Base-by-base conservation (phyloP, 2,329 filamentous ascomycete genomes). In the Camptophora hylomeconis region DNA sequence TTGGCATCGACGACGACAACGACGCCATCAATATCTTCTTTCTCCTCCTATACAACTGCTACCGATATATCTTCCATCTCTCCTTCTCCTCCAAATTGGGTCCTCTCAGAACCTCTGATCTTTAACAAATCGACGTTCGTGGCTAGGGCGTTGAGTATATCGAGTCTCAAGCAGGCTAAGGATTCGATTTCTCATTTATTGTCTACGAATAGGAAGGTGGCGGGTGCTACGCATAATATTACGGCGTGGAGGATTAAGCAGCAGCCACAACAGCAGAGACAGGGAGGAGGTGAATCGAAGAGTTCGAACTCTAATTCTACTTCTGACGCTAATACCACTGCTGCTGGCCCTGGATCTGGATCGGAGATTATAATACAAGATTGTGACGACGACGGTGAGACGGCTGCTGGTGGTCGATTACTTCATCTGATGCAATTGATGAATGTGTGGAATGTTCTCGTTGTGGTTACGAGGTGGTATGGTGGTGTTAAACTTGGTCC, bases 361-460 rank as follows among this genome's bases (percentile, higher is more conserved):
- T n/a, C n/a, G n/a, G 65, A 61, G 32, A 67, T 65, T 28, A 59
- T 60, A 16, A 83, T 76, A 42, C 86, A 95, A 53, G 89, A 98
- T 55, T 94, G 78, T 49, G 81, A 98, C 46, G 89, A 98, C 46
- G 89, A 98, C 51, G 89, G 89, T 2, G 89, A 98, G 64, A 80
- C 80, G 15, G 89, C 89, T 5, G 89, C 89, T 0, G 89, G 89
- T 1, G 75, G 79, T 0, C 67, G 89, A 22, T 56, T 98, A 47
- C 56, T 95, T 36, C 83, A 92, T 57, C 61, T 98, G 17, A 78
- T 98, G 75, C 84, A 94, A 60, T 58, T 93, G 37, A 94, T 94
- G 81, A 81, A 86, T 47, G 65, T 92, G 7, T 94, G 86, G 84
- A 72, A 92, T 53, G 77, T 79, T 10, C 77, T 95, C 61, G 83